Conservation (phyloP, 164 flowering plant genomes). For the Annona cherimola region DNA sequence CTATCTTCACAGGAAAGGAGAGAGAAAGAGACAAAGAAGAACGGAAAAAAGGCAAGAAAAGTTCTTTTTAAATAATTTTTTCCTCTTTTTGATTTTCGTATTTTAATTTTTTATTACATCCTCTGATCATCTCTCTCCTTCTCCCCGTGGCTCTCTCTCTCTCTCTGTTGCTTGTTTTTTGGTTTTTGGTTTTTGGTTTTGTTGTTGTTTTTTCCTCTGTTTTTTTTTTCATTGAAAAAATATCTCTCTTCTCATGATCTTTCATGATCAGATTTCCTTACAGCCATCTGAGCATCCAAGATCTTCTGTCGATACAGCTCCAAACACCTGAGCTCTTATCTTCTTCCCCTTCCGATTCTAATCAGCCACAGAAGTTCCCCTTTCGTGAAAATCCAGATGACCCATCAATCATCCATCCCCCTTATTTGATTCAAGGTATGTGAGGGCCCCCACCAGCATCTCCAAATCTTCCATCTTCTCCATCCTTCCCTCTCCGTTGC, state of each 20-base stretch:
- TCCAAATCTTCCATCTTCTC: background rate
- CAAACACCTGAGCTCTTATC: constrained; percentile 11
- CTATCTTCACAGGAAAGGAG: background rate
- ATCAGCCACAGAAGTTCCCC: constrained; percentile 7
- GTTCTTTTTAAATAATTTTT: background rate
- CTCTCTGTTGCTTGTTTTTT: too few species aligned
- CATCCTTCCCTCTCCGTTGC: constrained; percentile 15
- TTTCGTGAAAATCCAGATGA: constrained; percentile 11
- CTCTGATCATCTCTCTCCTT: too few species aligned
- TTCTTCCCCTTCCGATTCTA: background rate
- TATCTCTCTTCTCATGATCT: background rate
- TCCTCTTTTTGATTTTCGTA: background rate
- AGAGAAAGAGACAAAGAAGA: background rate
- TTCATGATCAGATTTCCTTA: constrained; percentile 14
- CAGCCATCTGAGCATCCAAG: constrained; percentile 7
- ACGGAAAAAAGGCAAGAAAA: background rate
- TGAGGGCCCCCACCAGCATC: constrained; percentile 1
- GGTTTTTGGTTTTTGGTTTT: background rate
- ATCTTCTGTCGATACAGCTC: constrained; percentile 2
- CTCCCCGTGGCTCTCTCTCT: too few species aligned
- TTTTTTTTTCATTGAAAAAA: too few species aligned
- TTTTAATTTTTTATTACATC: background rate
- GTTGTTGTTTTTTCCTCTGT: background rate
- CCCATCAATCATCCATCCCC: constrained; percentile 14
- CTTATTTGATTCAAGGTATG: constrained; percentile 29